These are phyloP conservation scores for Hirsutella minnesotensis DNA, from an alignment of 2,329 filamentous ascomycete genomes.

Conservation along the genomic window DNA sequence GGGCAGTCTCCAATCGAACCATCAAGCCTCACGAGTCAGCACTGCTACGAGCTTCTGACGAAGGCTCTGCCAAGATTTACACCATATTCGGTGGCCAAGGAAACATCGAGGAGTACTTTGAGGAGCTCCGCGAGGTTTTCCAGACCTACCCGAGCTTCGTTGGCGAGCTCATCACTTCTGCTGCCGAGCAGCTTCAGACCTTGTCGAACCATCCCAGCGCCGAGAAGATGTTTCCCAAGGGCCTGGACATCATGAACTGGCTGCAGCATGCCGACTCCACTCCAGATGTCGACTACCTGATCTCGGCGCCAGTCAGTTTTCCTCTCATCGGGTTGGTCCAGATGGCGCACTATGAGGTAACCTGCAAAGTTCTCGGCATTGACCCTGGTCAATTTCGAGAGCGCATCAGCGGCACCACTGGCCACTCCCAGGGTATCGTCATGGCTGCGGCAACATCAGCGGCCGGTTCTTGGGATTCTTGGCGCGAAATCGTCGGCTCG, in stretches of 20 bases:
- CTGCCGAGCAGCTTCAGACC: conserved; percentile 77
- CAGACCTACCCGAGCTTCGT: conserved; percentile 85
- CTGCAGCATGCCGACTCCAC: conserved; percentile 80
- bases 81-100: conserved; percentile 94
- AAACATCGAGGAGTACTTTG: conserved; percentile 99
- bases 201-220: conserved; percentile 74
- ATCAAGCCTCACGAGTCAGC: conserved; percentile 93
- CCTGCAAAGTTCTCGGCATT: conserved; percentile 81
- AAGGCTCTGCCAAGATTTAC: conserved; percentile 76
- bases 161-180: conserved; percentile 67
- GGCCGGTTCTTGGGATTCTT: conserved; percentile 87
- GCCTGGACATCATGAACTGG: conserved; percentile 92
- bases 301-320: conserved; percentile 90
- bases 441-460: conserved; percentile 86
- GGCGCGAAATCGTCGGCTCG: conserved; percentile 65
- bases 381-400: conserved; percentile 82
- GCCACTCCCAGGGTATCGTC: conserved; percentile 93
- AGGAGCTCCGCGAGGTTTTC: conserved; percentile 87
- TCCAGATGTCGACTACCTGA: conserved; percentile 86
- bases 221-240: conserved; percentile 93
- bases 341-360: conserved; percentile 88
- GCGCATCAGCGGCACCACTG: conserved; percentile 76
- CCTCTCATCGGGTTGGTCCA: conserved; percentile 94
- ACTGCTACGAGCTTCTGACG: conserved; percentile 75
- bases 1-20: conserved; percentile 69